phyloP scores from a whole-genome alignment of 140 eudicot species.

The Ambrosia hybrid region DNA sequence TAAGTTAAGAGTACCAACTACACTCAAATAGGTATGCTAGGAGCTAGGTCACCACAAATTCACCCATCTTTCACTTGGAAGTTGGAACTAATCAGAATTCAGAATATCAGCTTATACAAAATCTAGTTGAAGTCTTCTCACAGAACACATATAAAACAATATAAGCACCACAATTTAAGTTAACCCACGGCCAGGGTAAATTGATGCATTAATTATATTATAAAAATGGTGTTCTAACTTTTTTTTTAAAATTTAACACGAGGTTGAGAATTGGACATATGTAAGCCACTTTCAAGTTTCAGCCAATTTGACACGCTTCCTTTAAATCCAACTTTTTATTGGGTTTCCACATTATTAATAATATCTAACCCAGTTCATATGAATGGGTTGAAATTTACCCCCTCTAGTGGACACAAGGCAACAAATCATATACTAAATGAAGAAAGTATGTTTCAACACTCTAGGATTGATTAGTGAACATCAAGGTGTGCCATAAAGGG shows the following conservation, averaged over 20 bases:
- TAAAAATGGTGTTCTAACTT: not conserved
- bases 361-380: not conserved
- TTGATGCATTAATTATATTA: not conserved
- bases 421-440: constrained; percentile 2
- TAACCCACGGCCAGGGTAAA: not conserved
- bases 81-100: not conserved
- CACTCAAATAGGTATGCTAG: not conserved
- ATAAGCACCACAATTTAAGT: not conserved
- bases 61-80: constrained; percentile 9
- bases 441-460: not conserved
- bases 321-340: not conserved
- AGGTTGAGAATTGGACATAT: not conserved
- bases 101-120: not conserved
- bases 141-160: constrained; percentile 6
- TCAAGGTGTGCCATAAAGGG: not conserved
- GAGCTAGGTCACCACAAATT: not conserved
- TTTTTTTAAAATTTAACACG: not conserved
- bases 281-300: not conserved
- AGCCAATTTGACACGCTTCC: not conserved
- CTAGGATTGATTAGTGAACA: not conserved
- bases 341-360: not conserved
- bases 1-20: constrained; percentile 9
- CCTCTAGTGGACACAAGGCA: constrained; percentile 4
- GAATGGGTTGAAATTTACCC: not conserved
- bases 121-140: constrained; percentile 9